These are phyloP conservation scores for Hypoxylon sp. DNA, from an alignment of 2,329 filamentous ascomycete genomes.

Conservation along the genomic window DNA sequence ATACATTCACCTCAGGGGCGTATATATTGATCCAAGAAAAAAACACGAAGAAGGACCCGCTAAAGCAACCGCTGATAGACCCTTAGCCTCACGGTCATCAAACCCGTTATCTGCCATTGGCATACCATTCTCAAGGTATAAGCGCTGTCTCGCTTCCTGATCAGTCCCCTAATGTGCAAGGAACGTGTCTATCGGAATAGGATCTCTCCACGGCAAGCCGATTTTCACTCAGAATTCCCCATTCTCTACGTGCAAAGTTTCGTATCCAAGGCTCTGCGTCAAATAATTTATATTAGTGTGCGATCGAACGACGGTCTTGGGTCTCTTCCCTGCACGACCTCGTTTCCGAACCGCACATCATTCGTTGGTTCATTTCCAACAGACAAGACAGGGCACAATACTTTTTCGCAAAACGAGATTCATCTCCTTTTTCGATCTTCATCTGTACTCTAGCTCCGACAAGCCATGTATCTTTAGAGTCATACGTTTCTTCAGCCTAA, in stretches of 20 bases:
- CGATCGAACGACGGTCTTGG: constrained; percentile 38
- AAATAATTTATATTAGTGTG: constrained; percentile 43
- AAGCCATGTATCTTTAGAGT: constrained; percentile 32
- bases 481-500: constrained; percentile 38
- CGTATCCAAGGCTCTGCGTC: constrained; percentile 44
- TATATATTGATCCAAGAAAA: constrained; percentile 1
- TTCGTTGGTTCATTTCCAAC: constrained; percentile 45
- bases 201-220: constrained; percentile 32
- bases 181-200: constrained; percentile 33
- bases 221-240: constrained; percentile 20
- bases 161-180: constrained; percentile 16
- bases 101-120: constrained; percentile 31
- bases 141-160: constrained; percentile 23
- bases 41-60: constrained; percentile 21
- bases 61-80: constrained; percentile 22
- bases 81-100: constrained; percentile 27
- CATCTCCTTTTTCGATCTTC: constrained; percentile 40
- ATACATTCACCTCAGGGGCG: constrained; percentile 19
- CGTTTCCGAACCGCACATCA: constrained; percentile 45
- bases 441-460: constrained; percentile 31
- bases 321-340: constrained; percentile 43
- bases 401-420: constrained; percentile 14
- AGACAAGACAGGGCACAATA: constrained; percentile 38
- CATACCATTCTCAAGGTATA: constrained; percentile 32
- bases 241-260: constrained; percentile 43